A percentile compares a stretch with the other conserved stretches of the same genome.
These are phyloP conservation scores for Areca catechu DNA, from an alignment of 176 grass and related monocot genomes.

Conservation along the genomic window DNA sequence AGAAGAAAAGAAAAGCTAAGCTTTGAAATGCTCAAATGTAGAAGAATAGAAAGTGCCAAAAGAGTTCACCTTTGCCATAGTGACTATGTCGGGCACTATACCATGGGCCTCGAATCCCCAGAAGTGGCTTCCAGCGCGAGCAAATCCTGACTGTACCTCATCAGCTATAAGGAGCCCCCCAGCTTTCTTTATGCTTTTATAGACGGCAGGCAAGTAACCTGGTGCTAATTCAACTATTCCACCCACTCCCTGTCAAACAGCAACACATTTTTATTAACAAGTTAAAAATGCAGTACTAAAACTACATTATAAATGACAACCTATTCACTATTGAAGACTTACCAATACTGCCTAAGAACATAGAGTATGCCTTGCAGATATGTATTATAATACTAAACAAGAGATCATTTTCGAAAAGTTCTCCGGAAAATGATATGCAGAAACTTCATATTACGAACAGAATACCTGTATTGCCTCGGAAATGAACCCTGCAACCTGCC, in stretches of 20 bases:
- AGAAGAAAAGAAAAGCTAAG: too few species aligned
- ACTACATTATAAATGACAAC: too few species aligned
- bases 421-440: background rate
- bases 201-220: constrained; percentile 71
- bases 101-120: constrained; percentile 90
- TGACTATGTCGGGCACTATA: constrained; percentile 84
- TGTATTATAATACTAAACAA: too few species aligned
- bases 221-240: constrained; percentile 82
- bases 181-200: constrained; percentile 51
- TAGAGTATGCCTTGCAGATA: too few species aligned
- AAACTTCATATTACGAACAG: background rate
- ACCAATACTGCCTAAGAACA: too few species aligned
- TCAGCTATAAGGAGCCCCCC: constrained; percentile 94
- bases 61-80: constrained; percentile 77
- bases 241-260: constrained; percentile 54
- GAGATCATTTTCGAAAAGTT: background rate
- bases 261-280: too few species aligned
- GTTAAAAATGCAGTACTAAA: too few species aligned
- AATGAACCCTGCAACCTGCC: constrained; percentile 77
- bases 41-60: background rate
- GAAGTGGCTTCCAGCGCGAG: constrained; percentile 76
- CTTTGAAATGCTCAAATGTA: background rate
- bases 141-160: constrained; percentile 89
- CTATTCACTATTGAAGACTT: too few species aligned
- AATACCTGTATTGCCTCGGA: constrained; percentile 76